These are phyloP conservation scores for Zangia roseola DNA, from an alignment of 768 basidiomycete species.

Conservation along the genomic window DNA sequence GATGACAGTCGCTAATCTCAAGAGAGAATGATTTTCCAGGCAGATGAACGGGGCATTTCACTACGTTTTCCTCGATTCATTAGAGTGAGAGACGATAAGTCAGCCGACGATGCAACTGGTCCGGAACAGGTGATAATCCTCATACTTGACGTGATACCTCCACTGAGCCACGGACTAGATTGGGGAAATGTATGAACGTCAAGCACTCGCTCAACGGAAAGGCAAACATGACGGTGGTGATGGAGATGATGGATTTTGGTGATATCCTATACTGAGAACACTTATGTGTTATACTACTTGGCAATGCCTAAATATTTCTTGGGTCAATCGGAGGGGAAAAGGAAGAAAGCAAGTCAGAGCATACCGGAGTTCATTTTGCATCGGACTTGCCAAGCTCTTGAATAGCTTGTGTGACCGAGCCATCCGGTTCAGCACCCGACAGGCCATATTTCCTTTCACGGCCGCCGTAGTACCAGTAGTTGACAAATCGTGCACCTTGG, in stretches of 20 bases:
- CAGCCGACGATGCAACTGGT: conserved; percentile 86
- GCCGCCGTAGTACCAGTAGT: conserved; percentile 91
- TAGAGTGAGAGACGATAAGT: conserved; percentile 89
- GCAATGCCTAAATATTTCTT: conserved; percentile 6
- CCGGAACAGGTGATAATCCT: conserved; percentile 74
- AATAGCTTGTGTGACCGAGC: conserved; percentile 50
- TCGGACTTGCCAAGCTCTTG: conserved; percentile 38
- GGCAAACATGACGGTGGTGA: conserved; percentile 64
- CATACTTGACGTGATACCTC: background rate
- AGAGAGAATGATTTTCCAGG: conserved; percentile 38
- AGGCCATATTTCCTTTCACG: conserved; percentile 66
- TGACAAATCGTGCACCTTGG: conserved; percentile 82
- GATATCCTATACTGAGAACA: conserved; percentile 21
- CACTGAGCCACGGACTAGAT: conserved; percentile 46
- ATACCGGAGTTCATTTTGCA: conserved; percentile 18
- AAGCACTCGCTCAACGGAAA: conserved; percentile 76
- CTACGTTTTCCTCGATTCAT: conserved; percentile 96
- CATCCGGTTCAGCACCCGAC: conserved; percentile 31
- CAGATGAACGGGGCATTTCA: conserved; percentile 90
- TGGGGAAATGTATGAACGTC: conserved; percentile 91
- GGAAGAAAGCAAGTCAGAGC: background rate
- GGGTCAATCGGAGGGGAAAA: background rate
- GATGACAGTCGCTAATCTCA: background rate
- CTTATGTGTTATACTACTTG: conserved; percentile 15
- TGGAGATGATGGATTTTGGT: conserved; percentile 81